Conservation (phyloP, 2,329 filamentous ascomycete genomes). For the Pleoardoris graminearum region DNA sequence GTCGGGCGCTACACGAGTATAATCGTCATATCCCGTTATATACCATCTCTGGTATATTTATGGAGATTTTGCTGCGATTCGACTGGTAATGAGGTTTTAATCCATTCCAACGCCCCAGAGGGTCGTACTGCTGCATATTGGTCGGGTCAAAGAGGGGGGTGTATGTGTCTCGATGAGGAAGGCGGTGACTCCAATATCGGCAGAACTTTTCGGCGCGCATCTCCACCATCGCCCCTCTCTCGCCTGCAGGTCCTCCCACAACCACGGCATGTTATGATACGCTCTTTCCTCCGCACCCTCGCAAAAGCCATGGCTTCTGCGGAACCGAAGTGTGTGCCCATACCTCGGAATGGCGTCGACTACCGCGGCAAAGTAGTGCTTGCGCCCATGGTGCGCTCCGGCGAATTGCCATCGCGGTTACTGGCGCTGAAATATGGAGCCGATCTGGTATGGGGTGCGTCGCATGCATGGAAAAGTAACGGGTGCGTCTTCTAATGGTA, state of each 20-base stretch:
- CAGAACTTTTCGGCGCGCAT: constrained; percentile 7
- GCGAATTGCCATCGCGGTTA: constrained; percentile 87
- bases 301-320: constrained; percentile 37
- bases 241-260: not conserved
- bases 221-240: constrained; percentile 7
- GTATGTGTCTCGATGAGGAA: not conserved
- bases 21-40: too few species aligned
- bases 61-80: too few species aligned
- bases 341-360: constrained; percentile 86
- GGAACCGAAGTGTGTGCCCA: constrained; percentile 67
- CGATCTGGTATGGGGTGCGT: constrained; percentile 90
- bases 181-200: constrained; percentile 1
- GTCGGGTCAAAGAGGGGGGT: too few species aligned
- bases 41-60: too few species aligned
- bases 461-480: constrained; percentile 28
- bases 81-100: too few species aligned
- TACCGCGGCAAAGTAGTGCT: constrained; percentile 93
- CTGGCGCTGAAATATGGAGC: constrained; percentile 92
- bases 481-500: constrained; percentile 12
- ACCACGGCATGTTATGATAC: constrained; percentile 46
- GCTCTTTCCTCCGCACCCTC: constrained; percentile 32
- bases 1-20: too few species aligned
- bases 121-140: too few species aligned
- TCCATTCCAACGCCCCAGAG: too few species aligned
- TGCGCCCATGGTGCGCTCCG: constrained; percentile 97